Evolutionary conservation across 2,329 filamentous ascomycete species (phyloP).

Genomic region (Hypoxylon sp.): DNA sequence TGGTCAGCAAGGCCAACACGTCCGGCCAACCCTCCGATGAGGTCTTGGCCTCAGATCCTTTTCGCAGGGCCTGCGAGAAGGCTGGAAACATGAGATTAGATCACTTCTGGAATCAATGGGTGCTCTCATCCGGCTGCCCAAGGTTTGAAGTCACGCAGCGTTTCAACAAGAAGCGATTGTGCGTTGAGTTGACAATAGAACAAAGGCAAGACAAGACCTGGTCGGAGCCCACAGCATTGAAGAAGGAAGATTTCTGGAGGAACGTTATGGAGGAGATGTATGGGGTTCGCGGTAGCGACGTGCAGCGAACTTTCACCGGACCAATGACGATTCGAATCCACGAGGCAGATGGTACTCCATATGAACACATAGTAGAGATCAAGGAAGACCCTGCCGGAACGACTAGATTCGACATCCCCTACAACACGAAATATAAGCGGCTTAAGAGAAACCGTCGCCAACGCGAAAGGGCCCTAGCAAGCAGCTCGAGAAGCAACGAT

Average conservation of each 20-base stretch:
- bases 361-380: conserved; percentile 97
- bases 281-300: conserved; percentile 74
- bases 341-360: conserved; percentile 96
- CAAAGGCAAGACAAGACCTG: conserved; percentile 73
- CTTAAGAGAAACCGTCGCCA: conserved; percentile 83
- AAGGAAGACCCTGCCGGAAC: conserved; percentile 82
- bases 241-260: conserved; percentile 82
- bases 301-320: conserved; percentile 88
- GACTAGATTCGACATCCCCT: conserved; percentile 90
- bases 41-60: conserved; percentile 79
- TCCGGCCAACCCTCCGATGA: conserved; percentile 72
- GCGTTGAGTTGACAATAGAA: conserved; percentile 89
- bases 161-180: conserved; percentile 98
- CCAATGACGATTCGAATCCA: conserved; percentile 99
- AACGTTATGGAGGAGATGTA: conserved; percentile 84
- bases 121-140: conserved; percentile 88
- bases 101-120: conserved; percentile 93
- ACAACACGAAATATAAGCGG: conserved; percentile 99
- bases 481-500: conserved; percentile 56
- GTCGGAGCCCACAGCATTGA: conserved; percentile 65
- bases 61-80: conserved; percentile 88
- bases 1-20: conserved; percentile 87
- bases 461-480: conserved; percentile 68
- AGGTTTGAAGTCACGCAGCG: conserved; percentile 86
- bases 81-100: conserved; percentile 88